phyloP scores from a whole-genome alignment of 306 rosid species.

The Luffa acutangula region DNA sequence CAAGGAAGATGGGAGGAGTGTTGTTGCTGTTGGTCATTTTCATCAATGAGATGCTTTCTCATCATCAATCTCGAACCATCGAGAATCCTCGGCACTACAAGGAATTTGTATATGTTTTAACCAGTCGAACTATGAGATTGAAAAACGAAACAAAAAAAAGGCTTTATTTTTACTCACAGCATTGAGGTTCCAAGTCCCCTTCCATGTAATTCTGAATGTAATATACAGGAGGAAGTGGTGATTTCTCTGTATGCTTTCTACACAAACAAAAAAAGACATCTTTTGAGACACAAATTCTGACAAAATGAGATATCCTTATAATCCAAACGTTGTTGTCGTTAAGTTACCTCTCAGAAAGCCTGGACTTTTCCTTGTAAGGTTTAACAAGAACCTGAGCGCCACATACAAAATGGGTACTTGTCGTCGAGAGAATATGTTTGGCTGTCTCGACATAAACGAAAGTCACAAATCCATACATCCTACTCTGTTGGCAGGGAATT shows the following conservation, averaged over 20 bases:
- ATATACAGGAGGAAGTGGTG: slow-evolving; percentile 8
- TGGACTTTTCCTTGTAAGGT: slow-evolving; percentile 36
- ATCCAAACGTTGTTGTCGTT: background rate
- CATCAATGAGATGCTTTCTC: slow-evolving; percentile 24
- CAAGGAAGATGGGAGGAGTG: slow-evolving; percentile 10
- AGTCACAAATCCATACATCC: slow-evolving; percentile 49
- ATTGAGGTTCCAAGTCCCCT: slow-evolving; percentile 26
- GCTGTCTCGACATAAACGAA: slow-evolving; percentile 33
- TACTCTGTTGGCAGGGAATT: slow-evolving; percentile 39
- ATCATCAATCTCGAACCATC: slow-evolving; percentile 21
- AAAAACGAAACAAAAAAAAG: background rate
- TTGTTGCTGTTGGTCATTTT: slow-evolving; percentile 14
- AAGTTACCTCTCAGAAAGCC: slow-evolving; percentile 24
- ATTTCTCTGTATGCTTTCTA: slow-evolving; percentile 33
- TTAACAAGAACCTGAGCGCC: slow-evolving; percentile 40
- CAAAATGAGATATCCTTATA: background rate
- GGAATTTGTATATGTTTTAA: background rate
- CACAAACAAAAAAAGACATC: background rate
- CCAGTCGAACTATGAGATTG: background rate
- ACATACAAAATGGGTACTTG: slow-evolving; percentile 33
- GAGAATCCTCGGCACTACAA: slow-evolving; percentile 17
- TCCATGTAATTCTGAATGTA: slow-evolving; percentile 23
- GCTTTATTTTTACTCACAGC: slow-evolving; percentile 10
- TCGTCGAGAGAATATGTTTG: slow-evolving; percentile 28
- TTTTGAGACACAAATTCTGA: background rate